These are phyloP conservation scores for Diaporthe eres DNA, from an alignment of 2,329 filamentous ascomycete genomes.

Conservation along the genomic window DNA sequence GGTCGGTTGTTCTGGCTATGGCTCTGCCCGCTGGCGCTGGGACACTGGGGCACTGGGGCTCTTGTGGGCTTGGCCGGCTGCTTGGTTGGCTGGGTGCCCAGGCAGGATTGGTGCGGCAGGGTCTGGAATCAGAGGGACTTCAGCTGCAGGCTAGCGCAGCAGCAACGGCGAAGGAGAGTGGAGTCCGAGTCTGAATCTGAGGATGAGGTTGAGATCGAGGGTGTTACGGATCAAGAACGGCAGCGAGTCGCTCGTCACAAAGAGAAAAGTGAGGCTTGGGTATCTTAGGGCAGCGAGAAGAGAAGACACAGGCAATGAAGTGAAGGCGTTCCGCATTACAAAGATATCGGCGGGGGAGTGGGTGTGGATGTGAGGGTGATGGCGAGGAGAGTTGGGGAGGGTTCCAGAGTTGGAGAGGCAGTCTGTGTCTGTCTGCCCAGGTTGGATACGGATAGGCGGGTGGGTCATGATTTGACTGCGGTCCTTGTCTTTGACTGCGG, in stretches of 20 bases:
- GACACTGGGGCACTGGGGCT: constrained; percentile 21
- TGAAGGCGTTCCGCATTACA: neutral
- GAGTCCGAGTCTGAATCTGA: constrained; percentile 11
- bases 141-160: constrained; percentile 29
- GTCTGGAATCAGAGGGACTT: constrained; percentile 28
- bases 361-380: neutral
- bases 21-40: constrained; percentile 31
- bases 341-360: neutral
- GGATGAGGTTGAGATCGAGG: neutral
- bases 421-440: neutral
- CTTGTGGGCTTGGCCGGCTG: constrained; percentile 23
- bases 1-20: constrained; percentile 24
- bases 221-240: constrained; percentile 1
- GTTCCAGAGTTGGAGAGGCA: constrained; percentile 1
- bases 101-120: constrained; percentile 28
- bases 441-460: constrained; percentile 24
- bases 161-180: constrained; percentile 19
- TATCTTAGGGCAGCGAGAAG: constrained; percentile 21
- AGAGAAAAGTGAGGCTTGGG: constrained; percentile 4
- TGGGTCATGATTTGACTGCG: constrained; percentile 26
- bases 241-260: neutral
- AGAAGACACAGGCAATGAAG: neutral
- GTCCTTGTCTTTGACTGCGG: constrained; percentile 6
- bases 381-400: neutral
- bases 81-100: constrained; percentile 30